Percentiles rank a stretch among this genome's conserved stretches.
Conservation (phyloP, 208 protist genomes). For the Acanthamoeba culbertsoni region DNA sequence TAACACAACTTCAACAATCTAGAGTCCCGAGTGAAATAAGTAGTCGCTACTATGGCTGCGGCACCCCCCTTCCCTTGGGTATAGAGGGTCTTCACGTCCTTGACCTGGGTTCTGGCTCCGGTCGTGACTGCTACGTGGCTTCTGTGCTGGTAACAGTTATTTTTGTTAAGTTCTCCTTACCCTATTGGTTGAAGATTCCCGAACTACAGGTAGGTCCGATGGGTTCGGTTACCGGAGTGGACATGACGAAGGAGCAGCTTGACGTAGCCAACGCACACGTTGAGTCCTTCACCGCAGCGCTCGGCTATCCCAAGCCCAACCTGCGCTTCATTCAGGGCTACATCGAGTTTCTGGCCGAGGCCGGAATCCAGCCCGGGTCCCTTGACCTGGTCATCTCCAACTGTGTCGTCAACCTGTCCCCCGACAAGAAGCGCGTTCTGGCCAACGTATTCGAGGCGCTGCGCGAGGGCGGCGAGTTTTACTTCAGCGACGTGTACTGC, state of each 20-base stretch:
- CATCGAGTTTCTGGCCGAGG: conserved; percentile 79
- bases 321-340: conserved; percentile 80
- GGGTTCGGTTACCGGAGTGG: conserved; percentile 73
- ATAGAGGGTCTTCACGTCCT: background rate
- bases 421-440: conserved; percentile 78
- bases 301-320: conserved; percentile 74
- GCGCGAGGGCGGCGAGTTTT: conserved; percentile 79
- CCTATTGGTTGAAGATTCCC: too few species aligned
- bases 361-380: conserved; percentile 56
- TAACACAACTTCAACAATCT: too few species aligned
- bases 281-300: conserved; percentile 64
- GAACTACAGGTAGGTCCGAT: background rate
- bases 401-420: conserved; percentile 84
- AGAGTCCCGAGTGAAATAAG: background rate
- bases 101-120: background rate
- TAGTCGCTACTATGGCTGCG: background rate
- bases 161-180: too few species aligned
- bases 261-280: conserved; percentile 68
- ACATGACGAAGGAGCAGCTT: conserved; percentile 83
- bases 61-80: background rate
- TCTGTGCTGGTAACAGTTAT: background rate
- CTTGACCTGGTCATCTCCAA: conserved; percentile 81
- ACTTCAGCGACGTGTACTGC: conserved; percentile 82
- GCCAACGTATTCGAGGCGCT: conserved; percentile 66
- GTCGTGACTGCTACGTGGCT: background rate